These are phyloP conservation scores for Stephanodiscus minutulus DNA, from an alignment of 108 stramenopile species.

Conservation along the genomic window DNA sequence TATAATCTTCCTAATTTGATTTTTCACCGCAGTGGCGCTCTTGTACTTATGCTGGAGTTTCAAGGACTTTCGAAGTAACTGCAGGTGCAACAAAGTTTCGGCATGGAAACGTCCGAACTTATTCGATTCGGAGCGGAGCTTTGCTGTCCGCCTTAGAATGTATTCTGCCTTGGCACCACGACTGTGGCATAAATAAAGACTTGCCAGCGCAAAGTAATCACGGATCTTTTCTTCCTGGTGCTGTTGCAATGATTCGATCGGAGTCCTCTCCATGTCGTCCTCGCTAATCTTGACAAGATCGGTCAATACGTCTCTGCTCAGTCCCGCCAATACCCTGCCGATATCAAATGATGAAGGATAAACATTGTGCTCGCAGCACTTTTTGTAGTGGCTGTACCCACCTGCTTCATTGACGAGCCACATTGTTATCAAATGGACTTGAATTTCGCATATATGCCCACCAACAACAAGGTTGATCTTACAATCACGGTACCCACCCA, in stretches of 20 bases:
- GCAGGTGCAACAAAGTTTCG: constrained; percentile 35
- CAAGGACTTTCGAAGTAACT: constrained; percentile 22
- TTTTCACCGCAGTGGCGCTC: constrained; percentile 18
- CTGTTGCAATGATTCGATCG: constrained; percentile 14
- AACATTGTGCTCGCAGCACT: constrained; percentile 26
- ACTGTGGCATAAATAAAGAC: constrained; percentile 29
- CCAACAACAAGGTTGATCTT: constrained; percentile 43
- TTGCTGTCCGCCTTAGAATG: constrained; percentile 30
- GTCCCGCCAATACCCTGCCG: constrained; percentile 23
- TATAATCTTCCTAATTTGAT: constrained; percentile 2
- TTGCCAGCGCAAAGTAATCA: constrained; percentile 39
- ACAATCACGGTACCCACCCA: constrained; percentile 46
- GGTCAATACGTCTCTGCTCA: constrained; percentile 24
- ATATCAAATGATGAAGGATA: constrained; percentile 25
- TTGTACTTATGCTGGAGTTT: constrained; percentile 43
- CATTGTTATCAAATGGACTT: constrained; percentile 39
- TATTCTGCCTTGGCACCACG: constrained; percentile 27
- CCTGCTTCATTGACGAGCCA: constrained; percentile 37
- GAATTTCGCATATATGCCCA: constrained; percentile 48
- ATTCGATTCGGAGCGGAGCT: constrained; percentile 27
- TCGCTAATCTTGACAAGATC: constrained; percentile 33
- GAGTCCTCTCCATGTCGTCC: constrained; percentile 13
- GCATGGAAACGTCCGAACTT: constrained; percentile 34
- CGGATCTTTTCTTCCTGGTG: constrained; percentile 30
- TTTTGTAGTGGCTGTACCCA: constrained; percentile 40